Evolutionary conservation across 2,329 filamentous ascomycete genomes (phyloP).

Genomic region (Sclerotinia borealis): DNA sequence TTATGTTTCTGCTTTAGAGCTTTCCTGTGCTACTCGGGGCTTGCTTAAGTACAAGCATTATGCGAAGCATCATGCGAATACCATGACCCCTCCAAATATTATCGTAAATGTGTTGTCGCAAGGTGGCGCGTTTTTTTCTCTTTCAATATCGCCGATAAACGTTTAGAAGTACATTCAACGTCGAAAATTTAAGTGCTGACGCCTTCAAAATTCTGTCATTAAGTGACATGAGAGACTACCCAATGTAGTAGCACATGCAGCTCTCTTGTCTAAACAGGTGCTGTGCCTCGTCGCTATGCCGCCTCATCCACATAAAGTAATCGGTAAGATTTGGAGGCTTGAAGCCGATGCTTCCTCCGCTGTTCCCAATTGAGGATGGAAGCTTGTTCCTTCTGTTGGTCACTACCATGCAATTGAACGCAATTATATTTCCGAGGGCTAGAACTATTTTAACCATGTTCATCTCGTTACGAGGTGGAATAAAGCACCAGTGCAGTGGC

Average conservation of each 20-base stretch:
- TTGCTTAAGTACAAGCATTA: slow-evolving; percentile 10
- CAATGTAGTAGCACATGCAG: slow-evolving; percentile 12
- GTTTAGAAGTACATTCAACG: slow-evolving; percentile 7
- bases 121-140: slow-evolving; percentile 4
- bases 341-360: slow-evolving; percentile 11
- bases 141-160: slow-evolving; percentile 1
- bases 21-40: slow-evolving; percentile 1
- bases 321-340: slow-evolving; percentile 11
- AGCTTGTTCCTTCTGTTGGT: slow-evolving; percentile 6
- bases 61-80: slow-evolving; percentile 12
- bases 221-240: neutral
- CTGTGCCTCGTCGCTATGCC: slow-evolving; percentile 13
- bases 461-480: slow-evolving; percentile 3
- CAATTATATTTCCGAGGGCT: slow-evolving; percentile 3
- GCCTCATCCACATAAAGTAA: slow-evolving; percentile 13
- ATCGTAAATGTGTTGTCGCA: slow-evolving; percentile 12
- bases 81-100: slow-evolving; percentile 9
- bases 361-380: slow-evolving; percentile 6
- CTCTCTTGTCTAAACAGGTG: slow-evolving; percentile 4
- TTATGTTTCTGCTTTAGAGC: neutral
- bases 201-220: slow-evolving; percentile 10
- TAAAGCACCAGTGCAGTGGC: neutral
- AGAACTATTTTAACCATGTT: slow-evolving; percentile 6
- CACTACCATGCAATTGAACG: slow-evolving; percentile 6
- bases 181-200: slow-evolving; percentile 11